Base-by-base conservation (phyloP, 176 grass and related monocot species). In the Triticum monococcum region DNA sequence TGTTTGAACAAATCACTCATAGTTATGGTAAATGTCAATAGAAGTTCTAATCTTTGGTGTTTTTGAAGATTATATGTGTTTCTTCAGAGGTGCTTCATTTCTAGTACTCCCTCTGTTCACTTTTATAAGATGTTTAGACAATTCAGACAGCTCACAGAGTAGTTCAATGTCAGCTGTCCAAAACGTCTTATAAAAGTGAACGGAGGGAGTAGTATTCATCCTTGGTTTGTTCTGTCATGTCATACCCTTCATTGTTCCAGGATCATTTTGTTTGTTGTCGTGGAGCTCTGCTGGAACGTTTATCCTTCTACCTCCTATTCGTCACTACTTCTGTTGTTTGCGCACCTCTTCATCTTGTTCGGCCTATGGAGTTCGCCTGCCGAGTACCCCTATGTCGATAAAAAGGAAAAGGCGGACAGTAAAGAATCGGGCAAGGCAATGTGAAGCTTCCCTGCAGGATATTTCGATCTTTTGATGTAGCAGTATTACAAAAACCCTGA, bases 271-370 rank as follows among this genome's bases (percentile, higher is more conserved):
- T 96, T 98, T 83, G 33, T 62, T 40, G 88, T 79, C 12, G 89
- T 94, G 66, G 97, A 98, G 79, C 16, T 94, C 57, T 94, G 97
- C 90, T 98, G 97, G 97, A 98, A 98, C 64, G 83, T 98, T 68
- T 98, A 89, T 74, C 97, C 97, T 56, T 98, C 97, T 22, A 98
- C 79, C 16, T 14, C 83, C 3, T 96, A 94, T 91, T 98, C 97
- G n/a, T 98, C 97, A 37, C 71, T 96, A 4, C 35, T 96, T 54
- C 75, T 98, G 68, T 43, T 96, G 31, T 94, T 86, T 77, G 32
- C 87, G 52, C 97, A 98, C 83, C 50, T 91, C 41, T 28, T 43
- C 70, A 87, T 96, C 86, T 91, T 98, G 79, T 86, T 89, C 74
- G 94, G 92, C 41, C 83, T 93, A 85, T 98, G 93, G 94, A 84